Percentiles rank a stretch among this genome's conserved stretches.
These are phyloP conservation scores for Clitopilus hobsonii DNA, from an alignment of 768 basidiomycete species.

Conservation along the genomic window DNA sequence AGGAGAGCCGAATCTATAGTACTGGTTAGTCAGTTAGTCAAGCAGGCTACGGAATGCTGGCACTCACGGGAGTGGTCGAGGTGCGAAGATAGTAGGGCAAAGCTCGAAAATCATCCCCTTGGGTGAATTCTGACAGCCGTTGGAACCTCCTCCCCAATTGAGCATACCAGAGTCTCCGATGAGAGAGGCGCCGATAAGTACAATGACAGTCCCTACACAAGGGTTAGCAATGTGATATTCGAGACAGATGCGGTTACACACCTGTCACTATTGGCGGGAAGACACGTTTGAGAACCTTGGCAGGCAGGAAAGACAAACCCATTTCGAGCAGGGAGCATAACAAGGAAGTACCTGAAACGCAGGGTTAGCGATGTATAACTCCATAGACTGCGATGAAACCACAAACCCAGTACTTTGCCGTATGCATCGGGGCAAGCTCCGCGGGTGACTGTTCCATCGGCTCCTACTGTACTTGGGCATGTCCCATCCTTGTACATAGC, in stretches of 20 bases:
- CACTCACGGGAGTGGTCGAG: constrained; percentile 54
- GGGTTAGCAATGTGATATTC: not conserved
- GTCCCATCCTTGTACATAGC: constrained; percentile 78
- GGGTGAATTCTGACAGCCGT: constrained; percentile 60
- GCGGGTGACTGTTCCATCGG: constrained; percentile 57
- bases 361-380: not conserved
- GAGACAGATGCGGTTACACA: constrained; percentile 9
- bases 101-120: constrained; percentile 60
- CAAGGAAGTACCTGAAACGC: constrained; percentile 56
- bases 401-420: constrained; percentile 72
- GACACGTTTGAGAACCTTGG: constrained; percentile 53
- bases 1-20: constrained; percentile 67
- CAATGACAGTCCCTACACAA: constrained; percentile 61
- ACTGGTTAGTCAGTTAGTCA: not conserved
- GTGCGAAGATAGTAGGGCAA: constrained; percentile 70
- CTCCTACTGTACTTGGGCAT: constrained; percentile 53
- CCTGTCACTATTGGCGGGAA: constrained; percentile 84
- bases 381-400: constrained; percentile 6
- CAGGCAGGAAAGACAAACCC: constrained; percentile 69
- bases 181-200: constrained; percentile 77
- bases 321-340: constrained; percentile 81
- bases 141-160: constrained; percentile 85
- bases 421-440: constrained; percentile 76
- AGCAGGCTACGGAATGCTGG: not conserved
- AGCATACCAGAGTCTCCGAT: constrained; percentile 70